Conservation (phyloP, 1,284 basidiomycete species). For the Rhodofomes roseus region DNA sequence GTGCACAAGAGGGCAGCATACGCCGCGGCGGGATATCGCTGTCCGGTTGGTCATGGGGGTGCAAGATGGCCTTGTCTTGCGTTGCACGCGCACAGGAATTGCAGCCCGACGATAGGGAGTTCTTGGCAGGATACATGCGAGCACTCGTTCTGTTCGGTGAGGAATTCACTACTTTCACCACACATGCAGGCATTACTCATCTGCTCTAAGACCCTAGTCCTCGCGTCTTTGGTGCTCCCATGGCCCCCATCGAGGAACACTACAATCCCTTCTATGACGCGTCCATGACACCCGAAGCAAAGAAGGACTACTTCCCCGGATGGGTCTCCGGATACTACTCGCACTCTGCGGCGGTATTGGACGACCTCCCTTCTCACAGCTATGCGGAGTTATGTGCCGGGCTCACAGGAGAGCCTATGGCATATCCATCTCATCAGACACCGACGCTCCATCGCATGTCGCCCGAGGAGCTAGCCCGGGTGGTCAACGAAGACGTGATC, state of each 20-base stretch:
- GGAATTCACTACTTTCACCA: neutral
- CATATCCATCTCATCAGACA: neutral
- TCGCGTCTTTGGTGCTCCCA: neutral
- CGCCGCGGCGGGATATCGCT: constrained; percentile 22
- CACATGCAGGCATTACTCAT: too few relatives aligned
- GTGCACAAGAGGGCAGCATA: neutral
- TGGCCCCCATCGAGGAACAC: neutral
- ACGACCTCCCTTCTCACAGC: neutral
- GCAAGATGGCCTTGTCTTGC: constrained; percentile 14
- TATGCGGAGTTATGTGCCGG: neutral
- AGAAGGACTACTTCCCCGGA: neutral
- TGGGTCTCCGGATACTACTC: constrained; percentile 4
- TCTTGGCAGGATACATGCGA: constrained; percentile 19
- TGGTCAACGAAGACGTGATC: neutral
- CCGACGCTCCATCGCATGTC: constrained; percentile 9
- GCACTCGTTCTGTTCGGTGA: constrained; percentile 24
- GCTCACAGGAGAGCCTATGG: neutral
- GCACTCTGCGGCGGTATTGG: neutral
- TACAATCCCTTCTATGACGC: neutral
- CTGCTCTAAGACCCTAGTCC: neutral
- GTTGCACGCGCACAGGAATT: constrained; percentile 21
- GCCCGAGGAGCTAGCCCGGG: neutral
- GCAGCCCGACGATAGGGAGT: constrained; percentile 12
- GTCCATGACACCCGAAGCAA: neutral
- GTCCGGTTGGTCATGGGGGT: constrained; percentile 27